Percentiles rank a stretch among this genome's conserved stretches.
phyloP scores from a whole-genome alignment of 1,284 basidiomycete genomes.

The Rhodotorula sp. region DNA sequence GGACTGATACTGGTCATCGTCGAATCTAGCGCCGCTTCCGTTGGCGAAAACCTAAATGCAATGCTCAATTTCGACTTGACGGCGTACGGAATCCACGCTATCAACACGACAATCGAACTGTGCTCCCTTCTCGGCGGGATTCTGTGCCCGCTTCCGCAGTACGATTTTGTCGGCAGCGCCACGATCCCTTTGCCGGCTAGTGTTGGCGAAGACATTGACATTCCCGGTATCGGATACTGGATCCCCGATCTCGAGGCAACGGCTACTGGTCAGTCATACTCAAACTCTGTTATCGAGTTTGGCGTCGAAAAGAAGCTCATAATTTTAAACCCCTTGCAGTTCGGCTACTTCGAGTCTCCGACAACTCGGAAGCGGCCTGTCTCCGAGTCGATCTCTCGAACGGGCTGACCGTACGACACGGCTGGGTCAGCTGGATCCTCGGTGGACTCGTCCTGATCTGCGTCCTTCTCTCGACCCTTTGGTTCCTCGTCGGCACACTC shows the following conservation, averaged over 20 bases:
- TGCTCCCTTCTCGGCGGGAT: constrained; percentile 71
- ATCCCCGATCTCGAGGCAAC: constrained; percentile 91
- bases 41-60: constrained; percentile 68
- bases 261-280: constrained; percentile 50
- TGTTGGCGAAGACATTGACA: constrained; percentile 51
- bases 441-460: constrained; percentile 68
- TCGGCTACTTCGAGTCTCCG: constrained; percentile 65
- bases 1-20: not conserved
- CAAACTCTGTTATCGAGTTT: too few relatives aligned
- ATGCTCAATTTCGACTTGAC: constrained; percentile 74
- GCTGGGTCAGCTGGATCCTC: constrained; percentile 72
- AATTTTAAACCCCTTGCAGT: constrained; percentile 49
- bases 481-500: constrained; percentile 35
- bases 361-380: constrained; percentile 74
- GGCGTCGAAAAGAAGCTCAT: not conserved
- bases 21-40: constrained; percentile 37
- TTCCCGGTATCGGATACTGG: constrained; percentile 77
- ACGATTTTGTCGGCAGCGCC: constrained; percentile 70
- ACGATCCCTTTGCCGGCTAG: constrained; percentile 34
- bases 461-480: constrained; percentile 64
- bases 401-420: constrained; percentile 75
- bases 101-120: constrained; percentile 71
- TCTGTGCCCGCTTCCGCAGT: constrained; percentile 81
- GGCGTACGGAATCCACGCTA: constrained; percentile 62
- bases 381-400: constrained; percentile 88